Conservation (phyloP, 305 asterid genomes). For the Rubia balearica region DNA sequence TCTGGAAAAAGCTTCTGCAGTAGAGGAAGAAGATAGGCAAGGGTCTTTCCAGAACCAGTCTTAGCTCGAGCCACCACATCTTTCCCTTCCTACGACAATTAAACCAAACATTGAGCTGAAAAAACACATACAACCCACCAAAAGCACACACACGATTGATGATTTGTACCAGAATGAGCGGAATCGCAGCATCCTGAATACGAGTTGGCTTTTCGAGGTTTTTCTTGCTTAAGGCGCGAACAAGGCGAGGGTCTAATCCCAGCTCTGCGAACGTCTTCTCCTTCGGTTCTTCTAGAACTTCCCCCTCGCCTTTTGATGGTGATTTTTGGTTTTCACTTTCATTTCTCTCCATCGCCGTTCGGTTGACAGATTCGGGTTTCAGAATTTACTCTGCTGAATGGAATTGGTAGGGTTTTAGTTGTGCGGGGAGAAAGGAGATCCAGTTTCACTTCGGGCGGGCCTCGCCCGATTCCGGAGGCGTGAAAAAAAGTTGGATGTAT, state of each 20-base stretch:
- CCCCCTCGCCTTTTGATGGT: neutral
- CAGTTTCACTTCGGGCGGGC: neutral
- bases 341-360: conserved; percentile 11
- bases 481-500: neutral
- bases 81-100: conserved; percentile 61
- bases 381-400: neutral
- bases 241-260: conserved; percentile 73
- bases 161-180: conserved; percentile 61
- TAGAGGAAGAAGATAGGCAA: conserved; percentile 79
- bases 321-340: conserved; percentile 11
- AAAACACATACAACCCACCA: neutral
- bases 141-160: neutral
- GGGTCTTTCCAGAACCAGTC: conserved; percentile 94
- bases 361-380: conserved; percentile 8
- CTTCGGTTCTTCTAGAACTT: neutral
- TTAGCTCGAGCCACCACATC: conserved; percentile 94
- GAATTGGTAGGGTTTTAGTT: conserved; percentile 1
- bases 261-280: conserved; percentile 56
- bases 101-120: neutral
- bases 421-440: neutral
- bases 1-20: conserved; percentile 78
- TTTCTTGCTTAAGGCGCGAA: conserved; percentile 65
- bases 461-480: neutral
- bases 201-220: conserved; percentile 75
- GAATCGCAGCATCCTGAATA: conserved; percentile 72